Evolutionary conservation across 2,329 filamentous ascomycete species (phyloP).

Genomic region (Exophiala dermatitidis): DNA sequence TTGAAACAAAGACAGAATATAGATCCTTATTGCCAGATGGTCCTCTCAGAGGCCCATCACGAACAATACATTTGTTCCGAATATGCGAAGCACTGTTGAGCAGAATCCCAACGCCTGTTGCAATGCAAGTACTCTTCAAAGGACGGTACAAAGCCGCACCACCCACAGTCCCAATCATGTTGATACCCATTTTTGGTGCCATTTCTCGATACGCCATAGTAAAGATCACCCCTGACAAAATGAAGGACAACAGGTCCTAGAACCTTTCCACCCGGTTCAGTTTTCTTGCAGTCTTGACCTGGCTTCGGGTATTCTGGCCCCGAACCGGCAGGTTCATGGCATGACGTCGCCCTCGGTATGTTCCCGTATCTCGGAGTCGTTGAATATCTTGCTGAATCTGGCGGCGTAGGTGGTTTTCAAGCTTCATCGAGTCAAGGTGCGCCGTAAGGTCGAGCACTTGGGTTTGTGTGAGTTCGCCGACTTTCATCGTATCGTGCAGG

Average conservation of each 20-base stretch:
- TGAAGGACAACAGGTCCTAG: constrained; percentile 24
- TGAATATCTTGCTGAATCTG: constrained; percentile 77
- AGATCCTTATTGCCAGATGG: neutral
- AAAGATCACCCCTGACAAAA: neutral
- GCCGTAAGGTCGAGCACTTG: constrained; percentile 76
- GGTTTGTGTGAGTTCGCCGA: constrained; percentile 66
- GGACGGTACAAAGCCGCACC: neutral
- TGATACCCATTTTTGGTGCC: neutral
- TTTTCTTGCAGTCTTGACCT: constrained; percentile 54
- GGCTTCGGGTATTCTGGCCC: constrained; percentile 79
- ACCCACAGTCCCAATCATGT: neutral
- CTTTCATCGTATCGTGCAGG: constrained; percentile 74
- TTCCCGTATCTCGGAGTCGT: constrained; percentile 81
- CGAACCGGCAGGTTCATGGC: constrained; percentile 87
- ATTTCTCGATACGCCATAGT: too few relatives aligned
- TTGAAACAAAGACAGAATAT: neutral
- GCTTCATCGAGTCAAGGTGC: constrained; percentile 82
- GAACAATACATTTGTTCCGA: neutral
- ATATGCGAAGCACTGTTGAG: neutral
- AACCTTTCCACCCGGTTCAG: constrained; percentile 54
- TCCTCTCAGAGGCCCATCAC: neutral
- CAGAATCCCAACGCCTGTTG: neutral
- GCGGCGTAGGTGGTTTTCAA: constrained; percentile 79
- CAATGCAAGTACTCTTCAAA: neutral
- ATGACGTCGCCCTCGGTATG: constrained; percentile 81